A percentile compares a stretch with the other conserved stretches of the same genome.
These are phyloP conservation scores for Reutealis trisperma DNA, from an alignment of 345 rosid species.

Conservation along the genomic window DNA sequence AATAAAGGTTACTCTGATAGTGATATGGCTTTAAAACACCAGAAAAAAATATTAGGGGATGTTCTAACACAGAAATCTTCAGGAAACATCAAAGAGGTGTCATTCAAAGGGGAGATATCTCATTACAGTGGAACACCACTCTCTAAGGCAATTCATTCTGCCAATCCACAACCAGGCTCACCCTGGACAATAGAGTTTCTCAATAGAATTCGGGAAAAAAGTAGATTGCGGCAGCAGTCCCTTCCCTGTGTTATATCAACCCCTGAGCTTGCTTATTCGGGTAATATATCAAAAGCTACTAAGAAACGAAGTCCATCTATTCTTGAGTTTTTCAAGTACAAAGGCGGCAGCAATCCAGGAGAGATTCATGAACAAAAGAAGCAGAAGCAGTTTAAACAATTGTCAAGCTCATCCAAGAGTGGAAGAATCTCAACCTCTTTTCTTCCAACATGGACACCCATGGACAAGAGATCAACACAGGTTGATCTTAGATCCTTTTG, in stretches of 20 bases:
- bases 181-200: slow-evolving; percentile 97
- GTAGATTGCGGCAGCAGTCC: slow-evolving; percentile 60
- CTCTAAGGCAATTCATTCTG: slow-evolving; percentile 59
- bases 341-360: slow-evolving; percentile 51
- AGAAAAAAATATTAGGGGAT: slow-evolving; percentile 41
- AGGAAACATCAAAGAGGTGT: slow-evolving; percentile 34
- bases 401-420: slow-evolving; percentile 39
- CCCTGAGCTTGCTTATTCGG: slow-evolving; percentile 36
- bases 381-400: slow-evolving; percentile 48
- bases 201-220: slow-evolving; percentile 75
- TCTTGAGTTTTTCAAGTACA: slow-evolving; percentile 77
- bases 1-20: slow-evolving; percentile 24
- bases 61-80: slow-evolving; percentile 40
- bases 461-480: slow-evolving; percentile 79
- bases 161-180: slow-evolving; percentile 55
- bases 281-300: slow-evolving; percentile 41
- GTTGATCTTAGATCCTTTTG: slow-evolving; percentile 28
- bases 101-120: slow-evolving; percentile 53
- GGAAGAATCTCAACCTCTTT: slow-evolving; percentile 42
- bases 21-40: slow-evolving; percentile 35
- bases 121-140: slow-evolving; percentile 59
- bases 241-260: slow-evolving; percentile 50
- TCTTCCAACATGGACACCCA: slow-evolving; percentile 55
- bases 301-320: slow-evolving; percentile 80
- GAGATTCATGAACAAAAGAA: slow-evolving; percentile 53